Evolutionary conservation across 2,329 filamentous ascomycete species (phyloP).

Genomic region (Penicillium carneum): DNA sequence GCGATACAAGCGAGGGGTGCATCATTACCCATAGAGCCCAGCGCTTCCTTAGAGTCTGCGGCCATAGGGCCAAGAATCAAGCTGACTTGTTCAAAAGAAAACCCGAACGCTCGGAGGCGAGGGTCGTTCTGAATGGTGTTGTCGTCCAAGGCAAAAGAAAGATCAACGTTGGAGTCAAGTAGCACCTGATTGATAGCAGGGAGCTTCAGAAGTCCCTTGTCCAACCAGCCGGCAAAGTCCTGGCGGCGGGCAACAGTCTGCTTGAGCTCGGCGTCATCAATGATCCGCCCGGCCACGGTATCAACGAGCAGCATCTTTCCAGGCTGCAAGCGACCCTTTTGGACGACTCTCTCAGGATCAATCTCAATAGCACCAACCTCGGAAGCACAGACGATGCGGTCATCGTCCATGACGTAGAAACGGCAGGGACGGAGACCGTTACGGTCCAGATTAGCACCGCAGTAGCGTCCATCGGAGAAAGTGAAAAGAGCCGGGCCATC

Average conservation of each 20-base stretch:
- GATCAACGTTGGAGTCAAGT: constrained; percentile 62
- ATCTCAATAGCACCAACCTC: constrained; percentile 93
- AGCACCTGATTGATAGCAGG: constrained; percentile 74
- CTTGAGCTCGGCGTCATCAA: constrained; percentile 92
- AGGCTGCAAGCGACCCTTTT: constrained; percentile 92
- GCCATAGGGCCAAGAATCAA: constrained; percentile 93
- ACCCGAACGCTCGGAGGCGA: constrained; percentile 84
- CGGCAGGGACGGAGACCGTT: constrained; percentile 94
- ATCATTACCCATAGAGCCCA: constrained; percentile 98
- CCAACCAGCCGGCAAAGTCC: constrained; percentile 87
- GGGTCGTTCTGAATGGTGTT: constrained; percentile 81
- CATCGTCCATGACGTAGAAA: constrained; percentile 96
- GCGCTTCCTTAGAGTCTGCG: constrained; percentile 93
- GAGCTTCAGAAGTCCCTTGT: constrained; percentile 82
- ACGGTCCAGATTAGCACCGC: constrained; percentile 93
- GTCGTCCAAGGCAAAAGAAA: constrained; percentile 72
- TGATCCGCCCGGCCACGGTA: constrained; percentile 87
- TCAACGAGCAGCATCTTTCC: constrained; percentile 96
- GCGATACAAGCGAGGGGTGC: constrained; percentile 89
- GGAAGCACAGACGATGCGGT: constrained; percentile 95
- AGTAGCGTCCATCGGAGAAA: constrained; percentile 94
- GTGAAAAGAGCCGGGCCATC: constrained; percentile 96
- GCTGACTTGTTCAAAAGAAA: constrained; percentile 93
- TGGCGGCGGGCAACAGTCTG: constrained; percentile 82
- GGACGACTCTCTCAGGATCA: constrained; percentile 85